Conservation (phyloP, 1,284 basidiomycete species). For the Heterobasidion annosum region DNA sequence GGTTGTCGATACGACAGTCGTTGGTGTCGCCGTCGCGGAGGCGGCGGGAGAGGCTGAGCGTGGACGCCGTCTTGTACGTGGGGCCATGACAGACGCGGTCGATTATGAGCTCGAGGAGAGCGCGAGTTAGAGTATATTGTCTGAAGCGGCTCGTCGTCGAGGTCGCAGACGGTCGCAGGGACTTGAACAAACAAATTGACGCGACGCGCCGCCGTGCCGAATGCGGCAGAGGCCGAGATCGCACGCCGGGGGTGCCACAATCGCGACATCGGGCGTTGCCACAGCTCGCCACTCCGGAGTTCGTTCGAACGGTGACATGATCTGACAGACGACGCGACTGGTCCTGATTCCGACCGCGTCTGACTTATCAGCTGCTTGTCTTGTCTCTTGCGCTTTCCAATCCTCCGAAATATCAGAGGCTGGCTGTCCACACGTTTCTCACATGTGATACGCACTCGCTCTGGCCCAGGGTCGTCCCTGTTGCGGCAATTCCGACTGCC, state of each 20-base stretch:
- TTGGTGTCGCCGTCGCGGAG: constrained; percentile 22
- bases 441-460: neutral
- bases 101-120: neutral
- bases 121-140: too few species aligned
- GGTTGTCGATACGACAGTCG: constrained; percentile 27
- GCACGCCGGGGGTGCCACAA: neutral
- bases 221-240: neutral
- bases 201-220: neutral
- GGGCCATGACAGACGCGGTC: neutral
- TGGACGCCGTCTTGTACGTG: constrained; percentile 2
- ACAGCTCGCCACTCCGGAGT: neutral
- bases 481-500: neutral
- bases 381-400: neutral
- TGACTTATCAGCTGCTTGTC: neutral
- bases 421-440: neutral
- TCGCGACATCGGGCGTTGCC: neutral
- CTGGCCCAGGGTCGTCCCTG: neutral
- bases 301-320: too few species aligned
- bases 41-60: constrained; percentile 1
- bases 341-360: neutral
- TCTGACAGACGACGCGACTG: too few species aligned
- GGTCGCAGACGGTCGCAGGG: too few species aligned
- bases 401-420: neutral
- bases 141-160: too few species aligned
- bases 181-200: neutral